Evolutionary conservation across 2,329 filamentous ascomycete species (phyloP).

Genomic region (Monosporascus sp.): DNA sequence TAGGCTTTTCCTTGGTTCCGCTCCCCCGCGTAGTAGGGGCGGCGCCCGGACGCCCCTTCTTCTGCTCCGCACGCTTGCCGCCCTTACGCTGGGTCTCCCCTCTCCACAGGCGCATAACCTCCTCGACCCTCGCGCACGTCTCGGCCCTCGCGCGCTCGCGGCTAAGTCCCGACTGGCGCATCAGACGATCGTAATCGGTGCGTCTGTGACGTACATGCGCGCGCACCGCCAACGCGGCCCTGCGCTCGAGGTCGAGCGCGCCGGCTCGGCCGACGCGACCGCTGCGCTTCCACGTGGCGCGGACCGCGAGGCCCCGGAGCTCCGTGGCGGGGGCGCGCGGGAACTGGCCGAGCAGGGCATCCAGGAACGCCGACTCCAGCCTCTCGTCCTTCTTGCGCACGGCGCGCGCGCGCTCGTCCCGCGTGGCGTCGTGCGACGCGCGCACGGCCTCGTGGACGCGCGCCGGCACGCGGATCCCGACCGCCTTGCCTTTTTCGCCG

Average conservation of each 20-base stretch:
- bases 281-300: conserved; percentile 39
- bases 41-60: background rate
- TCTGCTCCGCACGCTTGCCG: background rate
- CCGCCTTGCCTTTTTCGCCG: conserved; percentile 6
- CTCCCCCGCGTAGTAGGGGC: background rate
- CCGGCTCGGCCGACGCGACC: conserved; percentile 42
- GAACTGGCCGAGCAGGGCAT: conserved; percentile 33
- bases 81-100: background rate
- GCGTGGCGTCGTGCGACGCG: conserved; percentile 18
- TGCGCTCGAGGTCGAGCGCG: conserved; percentile 31
- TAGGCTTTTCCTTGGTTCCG: background rate
- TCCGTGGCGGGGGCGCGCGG: conserved; percentile 33
- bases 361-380: conserved; percentile 26
- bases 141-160: conserved; percentile 2
- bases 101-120: conserved; percentile 10
- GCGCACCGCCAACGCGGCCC: conserved; percentile 39
- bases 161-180: conserved; percentile 12
- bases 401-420: conserved; percentile 23
- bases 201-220: conserved; percentile 44
- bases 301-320: conserved; percentile 30
- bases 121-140: conserved; percentile 1
- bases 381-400: conserved; percentile 30
- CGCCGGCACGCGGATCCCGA: conserved; percentile 36
- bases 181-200: conserved; percentile 40
- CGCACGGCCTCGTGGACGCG: conserved; percentile 24